phyloP scores from a whole-genome alignment of 2,329 filamentous ascomycete genomes.

The Paecilomyces formosus region DNA sequence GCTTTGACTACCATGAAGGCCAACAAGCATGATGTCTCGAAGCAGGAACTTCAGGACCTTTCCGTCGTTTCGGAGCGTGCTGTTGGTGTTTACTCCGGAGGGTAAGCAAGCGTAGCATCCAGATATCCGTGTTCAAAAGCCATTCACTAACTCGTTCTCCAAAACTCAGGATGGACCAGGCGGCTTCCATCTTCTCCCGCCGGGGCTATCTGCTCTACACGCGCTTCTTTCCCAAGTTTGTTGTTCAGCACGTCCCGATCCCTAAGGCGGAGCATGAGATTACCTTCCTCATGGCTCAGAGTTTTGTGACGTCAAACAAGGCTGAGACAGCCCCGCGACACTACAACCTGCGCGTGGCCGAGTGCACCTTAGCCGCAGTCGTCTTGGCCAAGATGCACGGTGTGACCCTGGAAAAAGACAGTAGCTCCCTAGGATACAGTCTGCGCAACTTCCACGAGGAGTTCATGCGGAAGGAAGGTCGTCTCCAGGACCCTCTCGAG shows the following conservation, averaged over 20 bases:
- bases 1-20: constrained; percentile 81
- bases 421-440: constrained; percentile 72
- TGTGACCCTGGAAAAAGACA: constrained; percentile 65
- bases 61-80: constrained; percentile 90
- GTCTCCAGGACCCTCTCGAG: constrained; percentile 44
- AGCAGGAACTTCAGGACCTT: constrained; percentile 84
- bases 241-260: constrained; percentile 70
- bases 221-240: constrained; percentile 73
- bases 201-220: constrained; percentile 83
- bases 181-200: constrained; percentile 87
- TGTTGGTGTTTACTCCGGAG: constrained; percentile 93
- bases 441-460: constrained; percentile 81
- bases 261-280: constrained; percentile 75
- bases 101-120: constrained; percentile 46
- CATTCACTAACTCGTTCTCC: background rate
- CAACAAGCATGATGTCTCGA: constrained; percentile 77
- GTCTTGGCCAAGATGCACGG: constrained; percentile 54
- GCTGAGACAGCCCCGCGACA: constrained; percentile 86
- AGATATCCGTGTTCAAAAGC: background rate
- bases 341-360: constrained; percentile 95
- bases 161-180: constrained; percentile 77
- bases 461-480: constrained; percentile 55
- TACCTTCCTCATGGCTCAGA: constrained; percentile 89
- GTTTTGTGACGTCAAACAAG: constrained; percentile 90
- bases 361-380: constrained; percentile 80